These are phyloP conservation scores for Fusarium veterinarium DNA, from an alignment of 2,329 filamentous ascomycete species.

Conservation along the genomic window DNA sequence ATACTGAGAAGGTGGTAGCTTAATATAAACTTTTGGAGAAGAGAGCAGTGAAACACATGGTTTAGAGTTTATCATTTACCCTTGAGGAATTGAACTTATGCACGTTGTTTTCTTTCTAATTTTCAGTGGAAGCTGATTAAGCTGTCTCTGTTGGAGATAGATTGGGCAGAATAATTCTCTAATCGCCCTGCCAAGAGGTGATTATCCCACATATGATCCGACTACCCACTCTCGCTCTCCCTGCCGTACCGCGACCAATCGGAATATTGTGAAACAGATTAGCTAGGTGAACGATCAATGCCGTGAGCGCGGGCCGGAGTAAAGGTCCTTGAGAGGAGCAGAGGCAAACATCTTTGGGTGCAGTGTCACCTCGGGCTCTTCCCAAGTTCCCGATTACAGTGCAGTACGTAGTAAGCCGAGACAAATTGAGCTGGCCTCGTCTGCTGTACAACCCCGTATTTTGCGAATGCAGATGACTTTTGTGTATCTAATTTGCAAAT, in stretches of 20 bases:
- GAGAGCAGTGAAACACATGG: neutral
- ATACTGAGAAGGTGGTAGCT: conserved; percentile 31
- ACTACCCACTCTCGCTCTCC: conserved; percentile 15
- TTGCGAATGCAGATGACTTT: neutral
- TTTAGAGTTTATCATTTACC: neutral
- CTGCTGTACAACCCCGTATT: conserved; percentile 26
- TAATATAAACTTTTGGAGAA: conserved; percentile 13
- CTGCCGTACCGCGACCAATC: conserved; percentile 16
- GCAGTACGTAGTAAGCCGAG: neutral
- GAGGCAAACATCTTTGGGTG: neutral
- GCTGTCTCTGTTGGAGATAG: neutral
- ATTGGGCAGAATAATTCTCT: neutral
- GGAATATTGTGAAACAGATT: conserved; percentile 24
- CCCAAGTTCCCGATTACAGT: neutral
- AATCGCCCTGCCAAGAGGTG: conserved; percentile 16
- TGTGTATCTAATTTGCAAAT: neutral
- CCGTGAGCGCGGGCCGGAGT: conserved; percentile 16
- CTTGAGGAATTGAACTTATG: neutral
- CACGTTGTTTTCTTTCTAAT: neutral
- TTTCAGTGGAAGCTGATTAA: neutral
- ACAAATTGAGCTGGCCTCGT: neutral
- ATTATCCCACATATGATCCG: conserved; percentile 29
- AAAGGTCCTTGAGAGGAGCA: neutral
- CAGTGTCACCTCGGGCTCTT: conserved; percentile 12
- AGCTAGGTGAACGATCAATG: conserved; percentile 12